Evolutionary conservation across 371 early-diverging fungal species (phyloP), one percentile per base, ranked within the genome.

Genomic region (Apophysomyces ossiformis): DNA sequence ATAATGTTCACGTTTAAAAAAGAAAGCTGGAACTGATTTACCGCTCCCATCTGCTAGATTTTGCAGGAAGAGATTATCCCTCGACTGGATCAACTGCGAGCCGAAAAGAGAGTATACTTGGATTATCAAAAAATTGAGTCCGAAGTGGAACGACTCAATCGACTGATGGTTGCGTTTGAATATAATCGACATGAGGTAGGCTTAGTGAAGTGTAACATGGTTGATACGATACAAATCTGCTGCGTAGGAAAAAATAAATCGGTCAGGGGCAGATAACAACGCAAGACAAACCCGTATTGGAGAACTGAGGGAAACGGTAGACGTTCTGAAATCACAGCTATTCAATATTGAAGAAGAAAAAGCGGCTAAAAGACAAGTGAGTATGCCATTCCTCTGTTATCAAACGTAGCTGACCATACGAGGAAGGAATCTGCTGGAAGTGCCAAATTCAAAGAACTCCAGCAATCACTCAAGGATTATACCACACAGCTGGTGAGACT

Each of bases 11-110:
- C 41, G 16, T 8, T 61, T 7, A 0, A 4, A 18, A 63, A 37
- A 57, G 6, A 21, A 50, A 26, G 18, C 18, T 65, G 12, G 43
- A 16, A 13, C 37, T 35, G 44, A 46, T 15, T 57, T 16, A 18
- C 46, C 15, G 16, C 21, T 60, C 1, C 16, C 16, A 36, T 56
- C 15, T 37, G 1, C 5, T 75, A 93, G 85, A 83, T 95, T 41
- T 82, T 99, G 35, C 77, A 87, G n/a, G 92, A 92, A 67, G 96
- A 95, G 64, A 98, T 99, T 71, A 86, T 87, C 11, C 99, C 99
- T 11, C 97, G 96, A 72, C 85, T 99, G 26, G 92, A 96, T 72
- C 89, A 92, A 69, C 81, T 99, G 38, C 87, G 96, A 43, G 87
- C 89, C 12, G 95, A 97, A 72, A 98, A 97, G 69, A 82, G 95